A percentile compares a stretch with the other conserved stretches of the same genome.
These are phyloP conservation scores for Aspergillus ellipticus DNA, from an alignment of 495 filamentous ascomycete species.

Conservation along the genomic window DNA sequence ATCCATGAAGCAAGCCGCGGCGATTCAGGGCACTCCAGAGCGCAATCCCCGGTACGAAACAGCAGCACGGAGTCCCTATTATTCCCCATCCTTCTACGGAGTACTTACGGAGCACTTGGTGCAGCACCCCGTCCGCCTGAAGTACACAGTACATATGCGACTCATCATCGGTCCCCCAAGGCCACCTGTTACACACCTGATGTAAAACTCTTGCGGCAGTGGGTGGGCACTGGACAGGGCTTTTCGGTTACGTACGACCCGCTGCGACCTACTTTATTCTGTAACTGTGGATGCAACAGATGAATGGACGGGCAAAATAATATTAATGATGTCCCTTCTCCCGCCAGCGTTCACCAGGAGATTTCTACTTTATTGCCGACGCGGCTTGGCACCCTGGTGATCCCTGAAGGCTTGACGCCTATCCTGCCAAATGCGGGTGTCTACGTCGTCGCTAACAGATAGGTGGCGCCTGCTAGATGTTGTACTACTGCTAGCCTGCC, in stretches of 20 bases:
- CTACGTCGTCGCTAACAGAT: neutral
- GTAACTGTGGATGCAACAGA: neutral
- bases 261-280: neutral
- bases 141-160: too few relatives aligned
- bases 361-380: neutral
- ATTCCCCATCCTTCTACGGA: too few relatives aligned
- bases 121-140: too few relatives aligned
- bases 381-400: neutral
- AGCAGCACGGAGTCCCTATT: too few relatives aligned
- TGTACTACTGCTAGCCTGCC: too few relatives aligned
- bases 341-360: neutral
- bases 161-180: too few relatives aligned
- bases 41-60: neutral
- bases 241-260: neutral
- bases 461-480: neutral
- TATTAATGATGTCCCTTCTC: neutral
- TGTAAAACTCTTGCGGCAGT: neutral
- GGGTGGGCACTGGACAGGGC: neutral
- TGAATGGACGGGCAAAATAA: neutral
- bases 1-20: neutral
- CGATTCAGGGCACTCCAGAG: neutral
- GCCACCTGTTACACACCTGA: too few relatives aligned
- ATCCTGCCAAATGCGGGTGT: neutral
- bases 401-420: neutral
- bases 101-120: too few relatives aligned